Evolutionary conservation across 1,284 basidiomycete species (phyloP).

Genomic region (Trichosporon asahii): DNA sequence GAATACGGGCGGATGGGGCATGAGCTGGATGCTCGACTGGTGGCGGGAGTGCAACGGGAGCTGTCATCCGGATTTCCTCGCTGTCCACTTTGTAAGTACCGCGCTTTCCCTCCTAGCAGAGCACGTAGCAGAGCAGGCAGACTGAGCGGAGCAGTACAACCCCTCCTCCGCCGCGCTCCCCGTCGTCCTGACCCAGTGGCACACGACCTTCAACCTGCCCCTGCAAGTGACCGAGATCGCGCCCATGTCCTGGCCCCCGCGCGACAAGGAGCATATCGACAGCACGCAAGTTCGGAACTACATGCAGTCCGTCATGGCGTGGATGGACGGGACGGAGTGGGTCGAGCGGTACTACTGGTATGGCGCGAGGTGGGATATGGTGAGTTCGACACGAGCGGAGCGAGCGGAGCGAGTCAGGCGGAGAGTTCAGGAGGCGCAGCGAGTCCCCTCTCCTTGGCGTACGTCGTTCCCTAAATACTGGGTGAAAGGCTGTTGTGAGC

Average conservation of each 20-base stretch:
- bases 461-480: too few relatives aligned
- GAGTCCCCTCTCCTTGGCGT: too few relatives aligned
- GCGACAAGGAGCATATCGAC: background rate
- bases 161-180: slow-evolving; percentile 57
- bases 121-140: too few relatives aligned
- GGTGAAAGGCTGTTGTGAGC: background rate
- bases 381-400: slow-evolving; percentile 15
- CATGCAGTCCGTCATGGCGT: slow-evolving; percentile 59
- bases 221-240: slow-evolving; percentile 61
- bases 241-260: background rate
- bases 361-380: slow-evolving; percentile 52
- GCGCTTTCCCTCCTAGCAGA: too few relatives aligned
- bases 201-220: slow-evolving; percentile 56
- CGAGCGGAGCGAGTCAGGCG: too few relatives aligned
- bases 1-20: slow-evolving; percentile 52
- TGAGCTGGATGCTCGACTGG: slow-evolving; percentile 54
- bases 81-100: slow-evolving; percentile 48
- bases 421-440: too few relatives aligned
- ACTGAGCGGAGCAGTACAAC: slow-evolving; percentile 59
- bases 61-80: slow-evolving; percentile 55
- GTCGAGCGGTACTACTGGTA: slow-evolving; percentile 57
- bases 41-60: slow-evolving; percentile 50
- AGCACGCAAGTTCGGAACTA: slow-evolving; percentile 36
- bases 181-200: slow-evolving; percentile 56
- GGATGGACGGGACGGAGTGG: slow-evolving; percentile 54